Base-by-base conservation (phyloP, 345 rosid species). In the Rhizophora apiculata region DNA sequence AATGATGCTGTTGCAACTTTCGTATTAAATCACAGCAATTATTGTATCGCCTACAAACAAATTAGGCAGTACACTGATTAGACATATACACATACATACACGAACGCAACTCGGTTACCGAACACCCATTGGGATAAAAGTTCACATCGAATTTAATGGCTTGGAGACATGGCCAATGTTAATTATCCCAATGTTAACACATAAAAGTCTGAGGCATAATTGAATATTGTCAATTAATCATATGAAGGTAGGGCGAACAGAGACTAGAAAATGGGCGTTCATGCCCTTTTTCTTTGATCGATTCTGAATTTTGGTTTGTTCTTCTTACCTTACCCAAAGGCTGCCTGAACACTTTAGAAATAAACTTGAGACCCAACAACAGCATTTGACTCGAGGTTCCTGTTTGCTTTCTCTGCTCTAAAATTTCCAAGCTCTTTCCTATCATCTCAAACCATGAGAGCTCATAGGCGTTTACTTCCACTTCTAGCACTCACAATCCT, bases 391-490 rank as follows among this genome's bases (percentile, higher is more conserved):
- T 67, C 54, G 15, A 27, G 36, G 8, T 30, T 6, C 36, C 16
- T 48, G 39, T 39, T n/a, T 64, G 27, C 29, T 57, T 57, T 18
- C 36, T 58, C 55, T 54, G 18, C 62, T 30, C 39, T 24, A 52
- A 37, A 24, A 2, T 54, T 62, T 51, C 29, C 60, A 22, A 22
- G 60, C 60, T 52, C 51, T 58, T 4, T 21, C 37, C 32, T 53
- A 18, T 34, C 53, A 10, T 26, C 62, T 60, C 10, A 54, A 55
- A 39, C 54, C 49, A 81, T 81, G 85, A 70, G 71, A 70, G 62
- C 26, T 46, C 55, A 10, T 2, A 63, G 30, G 27, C 34, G 51
- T 62, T 69, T 51, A 49, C 74, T 77, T 67, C 70, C 57, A 18
- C 51, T 74, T 57, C 39, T 82, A 32, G 10, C 75, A 49, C n/a